phyloP scores from a whole-genome alignment of 805 yeast genomes.

The Metschnikowia kofuensis region DNA sequence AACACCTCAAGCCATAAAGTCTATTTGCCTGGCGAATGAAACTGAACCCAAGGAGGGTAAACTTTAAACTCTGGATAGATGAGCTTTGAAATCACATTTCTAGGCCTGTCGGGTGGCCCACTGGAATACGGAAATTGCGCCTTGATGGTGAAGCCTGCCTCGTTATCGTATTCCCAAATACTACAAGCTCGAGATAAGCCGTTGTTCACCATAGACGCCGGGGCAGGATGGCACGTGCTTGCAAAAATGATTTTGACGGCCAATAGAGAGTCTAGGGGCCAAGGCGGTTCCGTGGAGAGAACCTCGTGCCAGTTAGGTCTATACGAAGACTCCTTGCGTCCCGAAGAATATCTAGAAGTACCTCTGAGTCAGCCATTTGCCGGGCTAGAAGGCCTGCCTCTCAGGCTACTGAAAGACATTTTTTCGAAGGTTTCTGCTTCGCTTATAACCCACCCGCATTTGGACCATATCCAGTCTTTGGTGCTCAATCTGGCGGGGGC shows the following conservation, averaged over 20 bases:
- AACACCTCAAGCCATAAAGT: no score
- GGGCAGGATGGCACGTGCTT: constrained; percentile 63
- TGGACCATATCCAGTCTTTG: constrained; percentile 74
- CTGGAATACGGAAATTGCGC: constrained; percentile 68
- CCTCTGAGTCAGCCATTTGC: constrained; percentile 25
- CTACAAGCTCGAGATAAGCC: constrained; percentile 24
- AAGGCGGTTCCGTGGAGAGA: background rate
- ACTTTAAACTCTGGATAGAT: constrained; percentile 8
- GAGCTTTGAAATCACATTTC: constrained; percentile 58
- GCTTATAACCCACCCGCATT: constrained; percentile 76
- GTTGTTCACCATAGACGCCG: constrained; percentile 72
- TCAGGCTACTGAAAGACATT: constrained; percentile 13
- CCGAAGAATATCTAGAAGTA: constrained; percentile 25
- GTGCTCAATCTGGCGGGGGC: constrained; percentile 69
- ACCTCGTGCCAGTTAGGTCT: constrained; percentile 18
- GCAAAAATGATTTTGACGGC: constrained; percentile 30
- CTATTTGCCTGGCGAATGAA: no score
- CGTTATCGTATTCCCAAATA: constrained; percentile 35
- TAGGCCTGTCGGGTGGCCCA: constrained; percentile 89
- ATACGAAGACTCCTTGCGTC: constrained; percentile 30
- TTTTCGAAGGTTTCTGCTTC: constrained; percentile 27
- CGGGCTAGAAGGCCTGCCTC: constrained; percentile 10
- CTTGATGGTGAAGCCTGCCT: constrained; percentile 58
- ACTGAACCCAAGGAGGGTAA: no score
- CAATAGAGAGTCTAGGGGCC: background rate